phyloP scores from a whole-genome alignment of 495 filamentous ascomycete species.

The Annulohypoxylon moriforme region DNA sequence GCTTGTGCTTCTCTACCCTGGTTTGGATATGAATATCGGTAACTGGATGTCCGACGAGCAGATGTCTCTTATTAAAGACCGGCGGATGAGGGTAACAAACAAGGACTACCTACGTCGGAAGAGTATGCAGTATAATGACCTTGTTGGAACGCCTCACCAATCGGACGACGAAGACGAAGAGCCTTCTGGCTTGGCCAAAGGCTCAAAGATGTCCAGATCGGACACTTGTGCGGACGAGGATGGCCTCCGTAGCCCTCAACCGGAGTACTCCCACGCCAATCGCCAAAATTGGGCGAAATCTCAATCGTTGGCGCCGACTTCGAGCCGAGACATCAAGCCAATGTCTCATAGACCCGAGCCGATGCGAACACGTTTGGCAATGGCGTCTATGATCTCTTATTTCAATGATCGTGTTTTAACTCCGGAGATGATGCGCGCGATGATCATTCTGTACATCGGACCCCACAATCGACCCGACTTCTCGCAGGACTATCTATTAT shows the following conservation, averaged over 20 bases:
- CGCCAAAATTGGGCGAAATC: constrained; percentile 52
- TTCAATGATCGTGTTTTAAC: constrained; percentile 95
- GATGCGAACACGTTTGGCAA: constrained; percentile 88
- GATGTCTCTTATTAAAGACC: constrained; percentile 91
- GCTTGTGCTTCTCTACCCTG: constrained; percentile 86
- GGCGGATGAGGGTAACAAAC: constrained; percentile 80
- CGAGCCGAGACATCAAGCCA: constrained; percentile 31
- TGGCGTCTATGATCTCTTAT: constrained; percentile 96
- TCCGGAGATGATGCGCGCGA: constrained; percentile 98
- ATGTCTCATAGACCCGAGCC: constrained; percentile 67
- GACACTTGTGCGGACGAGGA: constrained; percentile 20
- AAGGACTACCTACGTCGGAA: constrained; percentile 79
- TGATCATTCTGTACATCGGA: constrained; percentile 98
- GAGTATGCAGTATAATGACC: constrained; percentile 68
- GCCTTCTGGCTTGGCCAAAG: constrained; percentile 34
- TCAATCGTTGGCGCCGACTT: constrained; percentile 36
- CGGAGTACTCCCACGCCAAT: constrained; percentile 58
- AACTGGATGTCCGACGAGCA: constrained; percentile 99
- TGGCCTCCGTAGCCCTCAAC: constrained; percentile 47
- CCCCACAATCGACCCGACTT: constrained; percentile 94
- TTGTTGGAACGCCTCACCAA: constrained; percentile 72
- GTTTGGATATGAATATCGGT: constrained; percentile 94
- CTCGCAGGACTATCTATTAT: constrained; percentile 87
- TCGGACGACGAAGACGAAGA: constrained; percentile 70
- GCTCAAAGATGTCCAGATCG: constrained; percentile 26